Evolutionary conservation across 139 green algal species (phyloP), one percentile per base, ranked within the genome.

Genomic region (Edaphochlamys debaryana): DNA sequence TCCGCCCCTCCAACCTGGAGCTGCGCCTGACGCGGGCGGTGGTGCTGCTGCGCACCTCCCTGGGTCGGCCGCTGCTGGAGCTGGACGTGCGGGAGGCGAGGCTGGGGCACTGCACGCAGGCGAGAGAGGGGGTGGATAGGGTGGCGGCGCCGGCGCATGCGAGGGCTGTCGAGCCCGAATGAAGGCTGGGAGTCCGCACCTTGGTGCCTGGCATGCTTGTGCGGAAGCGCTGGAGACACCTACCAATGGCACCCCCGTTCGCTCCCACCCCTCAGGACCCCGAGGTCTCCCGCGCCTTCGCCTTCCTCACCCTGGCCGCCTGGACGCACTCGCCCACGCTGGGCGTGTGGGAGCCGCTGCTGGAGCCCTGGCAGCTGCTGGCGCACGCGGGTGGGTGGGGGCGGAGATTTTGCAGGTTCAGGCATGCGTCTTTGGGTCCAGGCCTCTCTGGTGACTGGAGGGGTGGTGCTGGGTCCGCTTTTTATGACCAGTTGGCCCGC

Each of bases 361-460:
- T 98, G 80, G 95, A 98, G 87, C 94, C 95, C 1, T 96, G 91
- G 88, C 90, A 95, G 80, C 79, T 95, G 74, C 81, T 94, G 63
- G 64, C 92, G 60, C 91, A 95, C 76, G 74, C 84, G 42, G 87
- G n/a, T n/a, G n/a, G n/a, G n/a, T n/a, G n/a, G n/a, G n/a, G n/a
- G n/a, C n/a, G n/a, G n/a, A n/a, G n/a, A n/a, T n/a, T n/a, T n/a
- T n/a, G n/a, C n/a, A n/a, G n/a, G n/a, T n/a, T n/a, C n/a, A n/a
- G n/a, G n/a, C n/a, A n/a, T n/a, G n/a, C n/a, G n/a, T n/a, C n/a
- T n/a, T n/a, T n/a, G n/a, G n/a, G n/a, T n/a, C n/a, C n/a, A n/a
- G n/a, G n/a, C n/a, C n/a, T n/a, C n/a, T n/a, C n/a, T n/a, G n/a
- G n/a, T n/a, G n/a, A n/a, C n/a, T n/a, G n/a, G n/a, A n/a, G n/a